A percentile compares a stretch with the other conserved stretches of the same genome.
Conservation (phyloP, 257 asterid species). For the Solanum paucissectum region DNA sequence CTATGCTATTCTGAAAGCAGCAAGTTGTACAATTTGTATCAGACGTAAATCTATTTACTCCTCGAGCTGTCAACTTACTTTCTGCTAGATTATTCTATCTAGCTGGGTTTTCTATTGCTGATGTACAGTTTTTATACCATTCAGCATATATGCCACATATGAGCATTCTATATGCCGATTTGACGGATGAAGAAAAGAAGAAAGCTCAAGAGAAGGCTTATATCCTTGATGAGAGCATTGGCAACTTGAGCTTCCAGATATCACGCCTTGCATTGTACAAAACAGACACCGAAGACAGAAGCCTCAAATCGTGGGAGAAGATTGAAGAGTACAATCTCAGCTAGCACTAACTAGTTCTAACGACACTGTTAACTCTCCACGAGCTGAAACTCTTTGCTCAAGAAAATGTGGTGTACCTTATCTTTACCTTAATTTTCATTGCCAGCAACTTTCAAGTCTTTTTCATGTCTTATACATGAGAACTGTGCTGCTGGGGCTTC, state of each 20-base stretch:
- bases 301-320: slow-evolving; percentile 88
- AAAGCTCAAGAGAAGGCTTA: slow-evolving; percentile 58
- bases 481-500: background rate
- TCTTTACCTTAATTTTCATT: background rate
- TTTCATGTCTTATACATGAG: background rate
- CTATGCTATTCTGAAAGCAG: background rate
- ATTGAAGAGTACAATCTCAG: slow-evolving; percentile 34
- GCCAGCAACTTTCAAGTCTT: background rate
- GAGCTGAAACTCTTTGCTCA: background rate
- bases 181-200: slow-evolving; percentile 62
- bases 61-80: background rate
- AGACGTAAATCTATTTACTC: background rate
- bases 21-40: background rate
- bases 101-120: background rate
- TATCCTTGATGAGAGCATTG: slow-evolving; percentile 49
- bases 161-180: slow-evolving; percentile 76
- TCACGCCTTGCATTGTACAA: slow-evolving; percentile 60
- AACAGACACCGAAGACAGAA: slow-evolving; percentile 72
- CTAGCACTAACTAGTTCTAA: background rate
- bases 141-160: slow-evolving; percentile 96
- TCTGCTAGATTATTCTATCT: background rate
- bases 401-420: background rate
- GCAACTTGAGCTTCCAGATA: slow-evolving; percentile 39
- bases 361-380: background rate
- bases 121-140: background rate